These are phyloP conservation scores for Podospora bellae-mahoneyi DNA, from an alignment of 495 filamentous ascomycete genomes.

Conservation along the genomic window DNA sequence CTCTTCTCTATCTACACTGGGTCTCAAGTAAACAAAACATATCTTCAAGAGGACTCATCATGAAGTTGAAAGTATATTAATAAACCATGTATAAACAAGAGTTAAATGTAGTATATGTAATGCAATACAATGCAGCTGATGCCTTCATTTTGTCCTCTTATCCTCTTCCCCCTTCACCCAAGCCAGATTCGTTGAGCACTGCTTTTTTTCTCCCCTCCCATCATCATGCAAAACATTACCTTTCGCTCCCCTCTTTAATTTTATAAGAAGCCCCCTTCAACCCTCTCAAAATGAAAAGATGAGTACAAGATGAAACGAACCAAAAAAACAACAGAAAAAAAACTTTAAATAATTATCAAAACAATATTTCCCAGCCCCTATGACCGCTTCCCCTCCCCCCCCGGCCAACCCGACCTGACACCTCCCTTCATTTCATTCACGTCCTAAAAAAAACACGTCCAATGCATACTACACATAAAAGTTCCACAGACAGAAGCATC, in stretches of 20 bases:
- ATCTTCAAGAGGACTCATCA: no score
- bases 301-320: background rate
- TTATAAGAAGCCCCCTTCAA: background rate
- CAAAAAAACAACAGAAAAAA: background rate
- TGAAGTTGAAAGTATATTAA: no score
- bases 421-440: background rate
- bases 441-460: background rate
- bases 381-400: no score
- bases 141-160: background rate
- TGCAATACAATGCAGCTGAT: background rate
- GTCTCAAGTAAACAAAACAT: background rate
- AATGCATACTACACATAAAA: background rate
- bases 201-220: background rate
- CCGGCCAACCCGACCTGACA: no score
- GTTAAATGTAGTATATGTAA: background rate
- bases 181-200: slow-evolving; percentile 50
- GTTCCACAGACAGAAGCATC: background rate
- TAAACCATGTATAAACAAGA: background rate
- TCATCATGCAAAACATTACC: background rate
- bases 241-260: background rate
- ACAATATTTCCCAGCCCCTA: background rate
- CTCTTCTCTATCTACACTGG: background rate
- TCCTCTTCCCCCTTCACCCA: slow-evolving; percentile 67
- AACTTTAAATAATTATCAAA: background rate
- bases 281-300: background rate